A percentile compares a stretch with the other conserved stretches of the same genome.
Evolutionary conservation across 2,329 filamentous ascomycete genomes (phyloP).

Genomic region (Ophiostoma piceae): DNA sequence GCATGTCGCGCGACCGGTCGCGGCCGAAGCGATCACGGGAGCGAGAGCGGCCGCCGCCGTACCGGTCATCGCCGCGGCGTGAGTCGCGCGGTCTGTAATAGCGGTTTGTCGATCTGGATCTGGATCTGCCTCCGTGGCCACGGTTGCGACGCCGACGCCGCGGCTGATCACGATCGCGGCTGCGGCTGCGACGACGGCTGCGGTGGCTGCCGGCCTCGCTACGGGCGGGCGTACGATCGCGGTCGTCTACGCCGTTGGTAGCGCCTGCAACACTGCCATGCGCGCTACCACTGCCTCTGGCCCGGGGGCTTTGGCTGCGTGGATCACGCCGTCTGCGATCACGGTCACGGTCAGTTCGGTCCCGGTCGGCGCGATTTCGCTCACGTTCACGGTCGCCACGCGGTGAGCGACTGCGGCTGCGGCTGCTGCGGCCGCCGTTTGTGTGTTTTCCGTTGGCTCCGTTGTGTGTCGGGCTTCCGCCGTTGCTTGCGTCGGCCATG

Average conservation of each 20-base stretch:
- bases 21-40: constrained; percentile 21
- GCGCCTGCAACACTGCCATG: background rate
- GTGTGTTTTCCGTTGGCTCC: constrained; percentile 26
- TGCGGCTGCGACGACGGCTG: constrained; percentile 70
- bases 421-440: constrained; percentile 23
- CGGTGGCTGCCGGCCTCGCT: constrained; percentile 77
- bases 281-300: constrained; percentile 40
- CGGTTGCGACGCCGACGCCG: constrained; percentile 21
- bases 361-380: constrained; percentile 34
- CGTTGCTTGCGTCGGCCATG: constrained; percentile 32
- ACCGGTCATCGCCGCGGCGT: constrained; percentile 30
- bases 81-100: constrained; percentile 53
- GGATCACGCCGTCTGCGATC: constrained; percentile 36
- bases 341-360: constrained; percentile 29
- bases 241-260: constrained; percentile 12
- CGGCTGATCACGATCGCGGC: constrained; percentile 17
- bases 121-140: constrained; percentile 47
- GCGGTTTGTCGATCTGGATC: constrained; percentile 66
- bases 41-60: constrained; percentile 10
- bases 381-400: constrained; percentile 2
- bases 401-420: constrained; percentile 20
- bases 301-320: constrained; percentile 48
- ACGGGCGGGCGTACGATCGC: constrained; percentile 55
- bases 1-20: constrained; percentile 40
- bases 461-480: constrained; percentile 43